Evolutionary conservation across 495 filamentous ascomycete genomes (phyloP), one percentile per base, ranked within the genome.

Genomic region (Wilcoxina mikolae): DNA sequence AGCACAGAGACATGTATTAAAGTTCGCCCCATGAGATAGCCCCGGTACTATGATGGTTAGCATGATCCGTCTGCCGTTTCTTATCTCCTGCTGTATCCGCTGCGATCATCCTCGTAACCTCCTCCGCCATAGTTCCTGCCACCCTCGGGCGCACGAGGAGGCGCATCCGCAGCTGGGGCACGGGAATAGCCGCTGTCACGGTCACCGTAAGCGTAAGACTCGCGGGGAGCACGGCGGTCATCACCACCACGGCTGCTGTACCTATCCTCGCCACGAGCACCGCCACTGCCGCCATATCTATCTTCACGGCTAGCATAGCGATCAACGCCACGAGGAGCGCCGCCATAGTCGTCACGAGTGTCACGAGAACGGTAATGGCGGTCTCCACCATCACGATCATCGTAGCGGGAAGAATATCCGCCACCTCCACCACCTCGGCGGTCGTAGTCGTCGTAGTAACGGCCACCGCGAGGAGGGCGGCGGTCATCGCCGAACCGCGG

Each of bases 301-400:
- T 80, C 76, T 20, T 76, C 72, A 41, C 78, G 74, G 49, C 72
- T 72, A 49, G 74, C 74, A 67, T 85, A 84, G 52, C 82, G 78
- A 56, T 85, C 82, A 55, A 78, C 74, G 51, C 78, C 79, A 65
- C 68, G 72, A 51, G 73, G 72, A 18, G 72, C 71, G 45, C 78
- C 75, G 44, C 77, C 75, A 57, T 81, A 83, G 41, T 80, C 80
- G 61, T 82, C 80, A 60, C 74, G 68, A 67, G 69, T 59, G 41
- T 65, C 71, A 56, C 60, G 74, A 66, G 60, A 54, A 57, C 71
- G 68, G 44, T 76, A 74, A 56, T 78, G 74, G 61, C 76, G 74
- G 52, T 77, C 75, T 50, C 63, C 70, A 46, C 68, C 67, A 62
- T 76, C 73, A 64, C 71, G 69, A 52, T 73, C 71, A 58, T 80